Evolutionary conservation across 352 stramenopile genomes (phyloP).

Genomic region (Pythium insidiosum): DNA sequence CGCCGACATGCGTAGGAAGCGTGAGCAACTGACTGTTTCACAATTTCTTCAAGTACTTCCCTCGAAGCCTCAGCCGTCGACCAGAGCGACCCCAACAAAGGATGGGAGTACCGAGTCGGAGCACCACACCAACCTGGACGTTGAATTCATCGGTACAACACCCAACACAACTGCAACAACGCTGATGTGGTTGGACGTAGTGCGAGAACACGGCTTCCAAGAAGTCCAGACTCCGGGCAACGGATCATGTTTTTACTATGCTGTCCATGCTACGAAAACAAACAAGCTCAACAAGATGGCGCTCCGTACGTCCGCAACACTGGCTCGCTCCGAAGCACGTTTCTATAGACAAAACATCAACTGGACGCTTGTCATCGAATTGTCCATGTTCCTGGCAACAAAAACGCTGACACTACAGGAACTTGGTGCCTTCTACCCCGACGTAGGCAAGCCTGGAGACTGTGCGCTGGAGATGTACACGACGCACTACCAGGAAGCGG

Average conservation of each 20-base stretch:
- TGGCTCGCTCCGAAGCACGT: background rate
- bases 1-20: too few relatives aligned
- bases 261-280: background rate
- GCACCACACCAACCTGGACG: background rate
- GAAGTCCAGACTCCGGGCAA: conserved; percentile 1
- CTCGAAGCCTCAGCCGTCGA: too few relatives aligned
- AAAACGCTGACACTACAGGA: background rate
- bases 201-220: background rate
- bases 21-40: too few relatives aligned
- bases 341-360: background rate
- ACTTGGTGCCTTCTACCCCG: background rate
- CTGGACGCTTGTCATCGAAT: background rate
- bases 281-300: background rate
- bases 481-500: conserved; percentile 1
- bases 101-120: too few relatives aligned
- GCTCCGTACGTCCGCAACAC: background rate
- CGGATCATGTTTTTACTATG: conserved; percentile 2
- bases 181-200: background rate
- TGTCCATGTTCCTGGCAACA: background rate
- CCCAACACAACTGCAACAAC: background rate
- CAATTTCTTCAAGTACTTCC: too few relatives aligned
- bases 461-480: background rate
- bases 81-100: too few relatives aligned
- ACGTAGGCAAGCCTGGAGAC: background rate
- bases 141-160: background rate